Conservation (phyloP, 2,329 filamentous ascomycete genomes). For the Pyricularia grisea region DNA sequence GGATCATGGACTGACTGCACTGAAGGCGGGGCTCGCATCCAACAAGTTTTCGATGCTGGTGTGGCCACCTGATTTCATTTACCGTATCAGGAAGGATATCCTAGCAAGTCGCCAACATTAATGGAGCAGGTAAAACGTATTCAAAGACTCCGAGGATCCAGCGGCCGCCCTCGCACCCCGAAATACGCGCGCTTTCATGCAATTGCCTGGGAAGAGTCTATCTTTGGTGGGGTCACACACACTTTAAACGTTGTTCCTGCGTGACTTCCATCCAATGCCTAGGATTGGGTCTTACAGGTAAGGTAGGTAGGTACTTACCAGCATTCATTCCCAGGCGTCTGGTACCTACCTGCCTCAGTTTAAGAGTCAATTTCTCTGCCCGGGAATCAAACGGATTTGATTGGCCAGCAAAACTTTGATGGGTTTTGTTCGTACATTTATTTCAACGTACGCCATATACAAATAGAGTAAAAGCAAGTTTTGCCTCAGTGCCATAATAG, state of each 20-base stretch:
- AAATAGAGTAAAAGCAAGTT: not conserved
- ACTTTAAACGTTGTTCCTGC: not conserved
- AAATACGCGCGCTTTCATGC: not conserved
- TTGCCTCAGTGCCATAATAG: not conserved
- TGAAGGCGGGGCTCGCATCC: not conserved
- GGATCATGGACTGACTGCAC: not conserved
- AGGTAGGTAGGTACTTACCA: no score
- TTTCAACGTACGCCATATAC: not conserved
- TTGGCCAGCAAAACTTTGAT: not conserved
- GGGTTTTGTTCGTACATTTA: not conserved
- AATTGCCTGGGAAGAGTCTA: not conserved
- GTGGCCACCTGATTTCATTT: not conserved
- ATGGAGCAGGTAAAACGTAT: not conserved
- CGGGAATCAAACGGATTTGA: not conserved
- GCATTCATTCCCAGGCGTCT: no score
- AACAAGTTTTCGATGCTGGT: not conserved
- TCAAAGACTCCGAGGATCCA: not conserved
- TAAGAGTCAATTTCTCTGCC: not conserved
- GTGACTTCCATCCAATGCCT: not conserved
- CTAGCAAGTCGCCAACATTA: not conserved
- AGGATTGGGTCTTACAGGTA: no score
- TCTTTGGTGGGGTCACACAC: not conserved
- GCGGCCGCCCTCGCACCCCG: no score
- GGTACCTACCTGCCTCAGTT: not conserved
- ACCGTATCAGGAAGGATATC: not conserved